A percentile compares a stretch with the other conserved stretches of the same genome.
Evolutionary conservation across 1,139 yeast species (phyloP).

Genomic region (Fermentozyma sake): DNA sequence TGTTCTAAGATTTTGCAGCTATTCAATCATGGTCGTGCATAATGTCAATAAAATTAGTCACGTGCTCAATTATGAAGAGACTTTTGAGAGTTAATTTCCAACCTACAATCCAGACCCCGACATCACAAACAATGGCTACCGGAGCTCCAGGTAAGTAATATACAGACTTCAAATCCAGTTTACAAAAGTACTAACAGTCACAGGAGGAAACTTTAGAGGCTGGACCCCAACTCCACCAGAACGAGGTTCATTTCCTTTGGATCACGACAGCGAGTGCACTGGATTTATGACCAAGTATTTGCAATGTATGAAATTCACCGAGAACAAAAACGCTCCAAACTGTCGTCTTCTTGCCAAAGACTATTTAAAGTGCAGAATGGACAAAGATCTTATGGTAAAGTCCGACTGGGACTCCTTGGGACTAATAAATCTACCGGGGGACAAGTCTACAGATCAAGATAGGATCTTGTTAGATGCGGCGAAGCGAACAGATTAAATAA

Average conservation of each 20-base stretch:
- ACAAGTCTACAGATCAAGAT: slow-evolving; percentile 30
- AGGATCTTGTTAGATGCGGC: no score
- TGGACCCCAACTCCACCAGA: slow-evolving; percentile 93
- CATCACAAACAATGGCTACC: slow-evolving; percentile 12
- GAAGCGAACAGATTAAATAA: slow-evolving; percentile 4
- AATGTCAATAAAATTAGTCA: not conserved
- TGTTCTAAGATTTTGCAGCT: not conserved
- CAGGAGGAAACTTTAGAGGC: slow-evolving; percentile 44
- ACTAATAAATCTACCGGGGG: slow-evolving; percentile 59
- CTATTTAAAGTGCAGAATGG: slow-evolving; percentile 87
- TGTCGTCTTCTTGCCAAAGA: slow-evolving; percentile 80
- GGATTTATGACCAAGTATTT: slow-evolving; percentile 71
- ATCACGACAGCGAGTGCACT: slow-evolving; percentile 85
- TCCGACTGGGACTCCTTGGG: slow-evolving; percentile 85
- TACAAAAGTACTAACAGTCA: slow-evolving; percentile 11
- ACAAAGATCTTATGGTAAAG: slow-evolving; percentile 76
- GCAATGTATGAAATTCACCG: slow-evolving; percentile 71
- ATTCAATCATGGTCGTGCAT: not conserved
- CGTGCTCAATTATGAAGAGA: no score
- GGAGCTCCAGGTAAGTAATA: slow-evolving; percentile 14
- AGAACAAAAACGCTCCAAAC: slow-evolving; percentile 82
- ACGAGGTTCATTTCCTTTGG: slow-evolving; percentile 92
- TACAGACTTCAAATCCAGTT: not conserved
- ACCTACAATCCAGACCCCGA: no score
- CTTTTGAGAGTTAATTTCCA: not conserved